Evolutionary conservation across 1,284 basidiomycete genomes (phyloP).

Genomic region (Austroboletus novae-zelandiae): DNA sequence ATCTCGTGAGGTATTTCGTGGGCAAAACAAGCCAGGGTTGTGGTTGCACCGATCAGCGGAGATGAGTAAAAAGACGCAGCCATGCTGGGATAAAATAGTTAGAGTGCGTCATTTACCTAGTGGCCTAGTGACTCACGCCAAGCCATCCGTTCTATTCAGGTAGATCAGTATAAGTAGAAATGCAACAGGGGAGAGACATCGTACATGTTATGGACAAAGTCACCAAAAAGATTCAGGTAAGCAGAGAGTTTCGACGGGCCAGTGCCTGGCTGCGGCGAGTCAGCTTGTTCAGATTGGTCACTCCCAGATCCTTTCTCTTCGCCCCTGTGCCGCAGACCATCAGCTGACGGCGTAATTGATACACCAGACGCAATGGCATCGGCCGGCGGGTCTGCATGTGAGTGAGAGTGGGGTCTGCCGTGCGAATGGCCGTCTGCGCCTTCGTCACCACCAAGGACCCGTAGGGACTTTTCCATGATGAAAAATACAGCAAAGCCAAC

Average conservation of each 20-base stretch:
- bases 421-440: constrained; percentile 53
- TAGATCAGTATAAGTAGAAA: constrained; percentile 17
- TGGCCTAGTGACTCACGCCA: constrained; percentile 56
- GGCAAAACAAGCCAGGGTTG: constrained; percentile 87
- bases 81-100: constrained; percentile 51
- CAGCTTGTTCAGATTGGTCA: constrained; percentile 19
- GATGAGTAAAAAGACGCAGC: constrained; percentile 89
- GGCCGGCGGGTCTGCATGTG: constrained; percentile 35
- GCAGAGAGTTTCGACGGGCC: constrained; percentile 79
- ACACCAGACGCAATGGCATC: constrained; percentile 34
- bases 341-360: constrained; percentile 25
- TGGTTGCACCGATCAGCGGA: constrained; percentile 85
- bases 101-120: no score
- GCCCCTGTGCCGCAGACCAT: constrained; percentile 34
- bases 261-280: constrained; percentile 28
- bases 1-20: constrained; percentile 93
- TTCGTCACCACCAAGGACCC: constrained; percentile 69
- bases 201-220: constrained; percentile 86
- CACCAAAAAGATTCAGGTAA: constrained; percentile 87
- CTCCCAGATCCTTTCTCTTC: constrained; percentile 25
- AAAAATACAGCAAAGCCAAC: constrained; percentile 85
- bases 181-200: constrained; percentile 26
- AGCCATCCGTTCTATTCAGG: constrained; percentile 70
- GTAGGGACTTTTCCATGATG: constrained; percentile 85
- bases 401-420: constrained; percentile 50